Evolutionary conservation across 192 early-diverging fungal species (phyloP).

Genomic region (Dispira simplex): DNA sequence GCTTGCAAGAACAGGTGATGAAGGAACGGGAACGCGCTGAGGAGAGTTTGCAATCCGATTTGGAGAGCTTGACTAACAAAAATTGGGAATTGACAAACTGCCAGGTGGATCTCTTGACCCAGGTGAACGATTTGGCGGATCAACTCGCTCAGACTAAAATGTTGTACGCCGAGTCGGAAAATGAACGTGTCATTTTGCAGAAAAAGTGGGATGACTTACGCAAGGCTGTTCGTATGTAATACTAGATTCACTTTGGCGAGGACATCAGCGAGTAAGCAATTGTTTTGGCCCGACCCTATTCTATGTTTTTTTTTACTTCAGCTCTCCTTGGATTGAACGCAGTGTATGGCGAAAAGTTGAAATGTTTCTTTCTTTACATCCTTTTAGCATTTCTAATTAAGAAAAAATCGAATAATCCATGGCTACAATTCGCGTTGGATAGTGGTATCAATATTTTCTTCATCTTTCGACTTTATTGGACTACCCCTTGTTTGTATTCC

Average conservation of each 20-base stretch:
- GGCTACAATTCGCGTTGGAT: no score
- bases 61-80: constrained; percentile 68
- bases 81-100: constrained; percentile 61
- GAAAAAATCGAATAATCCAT: no score
- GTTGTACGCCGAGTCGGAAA: constrained; percentile 72
- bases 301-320: no score
- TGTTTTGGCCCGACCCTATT: no score
- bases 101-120: constrained; percentile 52
- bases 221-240: constrained; percentile 24
- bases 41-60: constrained; percentile 43
- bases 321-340: no score
- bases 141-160: constrained; percentile 62
- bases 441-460: no score
- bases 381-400: no score
- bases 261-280: no score
- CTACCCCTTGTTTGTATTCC: no score
- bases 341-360: no score
- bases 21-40: constrained; percentile 43
- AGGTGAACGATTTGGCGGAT: constrained; percentile 48
- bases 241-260: not conserved
- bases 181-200: constrained; percentile 53
- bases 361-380: no score
- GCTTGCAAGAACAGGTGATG: constrained; percentile 41
- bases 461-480: no score
- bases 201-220: constrained; percentile 54